phyloP scores from a whole-genome alignment of 2,329 filamentous ascomycete species.

The Calcarisporium arbuscula region DNA sequence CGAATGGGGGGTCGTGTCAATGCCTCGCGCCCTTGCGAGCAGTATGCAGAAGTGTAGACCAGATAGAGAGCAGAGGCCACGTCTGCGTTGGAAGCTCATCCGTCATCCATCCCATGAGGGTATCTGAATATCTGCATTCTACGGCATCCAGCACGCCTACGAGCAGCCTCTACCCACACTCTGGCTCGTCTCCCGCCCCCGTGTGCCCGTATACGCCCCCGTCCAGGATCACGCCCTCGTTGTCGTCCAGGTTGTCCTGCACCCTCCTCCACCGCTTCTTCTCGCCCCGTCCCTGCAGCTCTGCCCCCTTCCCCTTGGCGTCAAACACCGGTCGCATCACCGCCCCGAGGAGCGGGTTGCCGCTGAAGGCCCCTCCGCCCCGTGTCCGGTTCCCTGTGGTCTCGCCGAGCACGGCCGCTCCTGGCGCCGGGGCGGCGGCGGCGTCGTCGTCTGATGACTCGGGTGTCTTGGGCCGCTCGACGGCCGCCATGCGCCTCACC shows the following conservation, averaged over 20 bases:
- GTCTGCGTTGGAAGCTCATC: too few species aligned
- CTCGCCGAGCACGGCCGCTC: slow-evolving; percentile 24
- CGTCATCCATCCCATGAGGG: too few species aligned
- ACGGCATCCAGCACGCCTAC: too few species aligned
- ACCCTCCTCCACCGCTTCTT: slow-evolving; percentile 50
- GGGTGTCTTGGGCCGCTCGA: slow-evolving; percentile 52
- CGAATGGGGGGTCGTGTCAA: too few species aligned
- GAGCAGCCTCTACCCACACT: slow-evolving; percentile 31
- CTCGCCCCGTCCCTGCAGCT: slow-evolving; percentile 33
- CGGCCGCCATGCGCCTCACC: slow-evolving; percentile 62
- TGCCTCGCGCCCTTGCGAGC: too few species aligned
- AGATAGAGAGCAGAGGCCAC: too few species aligned
- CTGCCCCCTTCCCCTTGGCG: slow-evolving; percentile 44
- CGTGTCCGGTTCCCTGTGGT: slow-evolving; percentile 25
- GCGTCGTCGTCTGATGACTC: slow-evolving; percentile 37
- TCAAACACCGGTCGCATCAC: slow-evolving; percentile 59
- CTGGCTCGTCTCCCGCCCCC: slow-evolving; percentile 28
- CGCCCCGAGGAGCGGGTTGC: slow-evolving; percentile 59
- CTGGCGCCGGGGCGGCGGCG: slow-evolving; percentile 21
- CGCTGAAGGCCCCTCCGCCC: slow-evolving; percentile 56
- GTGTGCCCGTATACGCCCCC: slow-evolving; percentile 42
- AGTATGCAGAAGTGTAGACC: too few species aligned
- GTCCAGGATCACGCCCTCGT: slow-evolving; percentile 53
- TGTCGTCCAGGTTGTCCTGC: slow-evolving; percentile 53
- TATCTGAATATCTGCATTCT: too few species aligned